Conservation (phyloP, 108 stramenopile species). For the Skeletonema tropicum region DNA sequence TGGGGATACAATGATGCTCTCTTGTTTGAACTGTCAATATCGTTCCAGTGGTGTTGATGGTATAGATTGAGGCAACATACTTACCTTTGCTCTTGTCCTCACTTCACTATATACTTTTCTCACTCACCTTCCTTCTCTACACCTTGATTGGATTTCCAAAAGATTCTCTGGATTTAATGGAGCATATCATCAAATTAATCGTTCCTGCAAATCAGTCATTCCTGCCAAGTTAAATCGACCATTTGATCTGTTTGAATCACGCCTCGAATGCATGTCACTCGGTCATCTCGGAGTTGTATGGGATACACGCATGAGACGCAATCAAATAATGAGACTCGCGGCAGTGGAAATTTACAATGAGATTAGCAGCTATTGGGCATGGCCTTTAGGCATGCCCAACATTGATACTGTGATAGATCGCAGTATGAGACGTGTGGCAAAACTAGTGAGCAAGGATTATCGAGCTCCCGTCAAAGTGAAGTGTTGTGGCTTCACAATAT, state of each 20-base stretch:
- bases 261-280: conserved; percentile 44
- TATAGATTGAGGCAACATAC: conserved; percentile 35
- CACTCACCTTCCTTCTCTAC: neutral
- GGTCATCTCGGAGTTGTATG: conserved; percentile 42
- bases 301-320: conserved; percentile 40
- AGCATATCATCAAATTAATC: conserved; percentile 40
- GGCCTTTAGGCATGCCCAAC: conserved; percentile 38
- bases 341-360: conserved; percentile 49
- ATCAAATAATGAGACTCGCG: conserved; percentile 43
- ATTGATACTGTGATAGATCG: conserved; percentile 35
- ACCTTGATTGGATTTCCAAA: neutral
- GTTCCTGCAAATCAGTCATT: conserved; percentile 43
- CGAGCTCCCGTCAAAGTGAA: conserved; percentile 35
- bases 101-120: neutral
- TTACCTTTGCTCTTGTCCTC: neutral
- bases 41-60: conserved; percentile 23
- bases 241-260: conserved; percentile 45
- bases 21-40: conserved; percentile 45
- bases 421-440: conserved; percentile 36
- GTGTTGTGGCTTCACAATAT: conserved; percentile 41
- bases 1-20: conserved; percentile 34
- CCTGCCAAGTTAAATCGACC: conserved; percentile 30
- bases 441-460: conserved; percentile 42
- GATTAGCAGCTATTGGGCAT: conserved; percentile 40
- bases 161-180: conserved; percentile 42